phyloP scores from a whole-genome alignment of 768 basidiomycete species.

The Trametes cingulata region DNA sequence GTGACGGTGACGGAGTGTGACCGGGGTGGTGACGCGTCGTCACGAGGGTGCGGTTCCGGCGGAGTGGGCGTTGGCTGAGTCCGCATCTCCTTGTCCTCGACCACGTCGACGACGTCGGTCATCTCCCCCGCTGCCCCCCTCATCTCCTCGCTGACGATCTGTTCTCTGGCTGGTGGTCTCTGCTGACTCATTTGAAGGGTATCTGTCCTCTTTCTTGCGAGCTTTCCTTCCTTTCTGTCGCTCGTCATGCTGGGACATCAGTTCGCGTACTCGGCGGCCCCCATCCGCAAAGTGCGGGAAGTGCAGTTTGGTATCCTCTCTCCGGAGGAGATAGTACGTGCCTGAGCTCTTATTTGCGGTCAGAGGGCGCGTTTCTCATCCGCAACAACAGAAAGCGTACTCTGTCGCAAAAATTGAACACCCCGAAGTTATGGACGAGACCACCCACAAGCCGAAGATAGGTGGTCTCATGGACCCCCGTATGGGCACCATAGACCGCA shows the following conservation, averaged over 20 bases:
- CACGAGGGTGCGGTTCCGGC: slow-evolving; percentile 22
- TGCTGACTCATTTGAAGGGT: slow-evolving; percentile 20
- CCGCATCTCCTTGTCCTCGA: slow-evolving; percentile 33
- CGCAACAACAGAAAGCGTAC: slow-evolving; percentile 82
- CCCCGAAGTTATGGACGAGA: slow-evolving; percentile 98
- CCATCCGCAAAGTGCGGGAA: slow-evolving; percentile 93
- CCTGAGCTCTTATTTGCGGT: slow-evolving; percentile 33
- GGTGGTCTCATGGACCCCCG: slow-evolving; percentile 97
- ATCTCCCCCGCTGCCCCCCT: not conserved
- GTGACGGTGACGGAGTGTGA: slow-evolving; percentile 9
- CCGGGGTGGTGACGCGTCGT: slow-evolving; percentile 7
- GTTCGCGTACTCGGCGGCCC: slow-evolving; percentile 91
- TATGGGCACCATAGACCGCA: slow-evolving; percentile 96
- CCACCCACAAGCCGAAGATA: slow-evolving; percentile 83
- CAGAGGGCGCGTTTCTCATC: slow-evolving; percentile 12
- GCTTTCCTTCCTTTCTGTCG: slow-evolving; percentile 17
- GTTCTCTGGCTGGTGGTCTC: slow-evolving; percentile 11
- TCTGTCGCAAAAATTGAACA: slow-evolving; percentile 98
- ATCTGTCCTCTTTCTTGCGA: slow-evolving; percentile 14
- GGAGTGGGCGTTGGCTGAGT: slow-evolving; percentile 31
- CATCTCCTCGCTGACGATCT: slow-evolving; percentile 9
- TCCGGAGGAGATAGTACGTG: slow-evolving; percentile 91
- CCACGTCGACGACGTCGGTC: slow-evolving; percentile 23
- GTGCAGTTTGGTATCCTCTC: slow-evolving; percentile 99
- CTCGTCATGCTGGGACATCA: slow-evolving; percentile 78